Evolutionary conservation across 2,329 filamentous ascomycete species (phyloP).

Genomic region (Passalora sequoiae): DNA sequence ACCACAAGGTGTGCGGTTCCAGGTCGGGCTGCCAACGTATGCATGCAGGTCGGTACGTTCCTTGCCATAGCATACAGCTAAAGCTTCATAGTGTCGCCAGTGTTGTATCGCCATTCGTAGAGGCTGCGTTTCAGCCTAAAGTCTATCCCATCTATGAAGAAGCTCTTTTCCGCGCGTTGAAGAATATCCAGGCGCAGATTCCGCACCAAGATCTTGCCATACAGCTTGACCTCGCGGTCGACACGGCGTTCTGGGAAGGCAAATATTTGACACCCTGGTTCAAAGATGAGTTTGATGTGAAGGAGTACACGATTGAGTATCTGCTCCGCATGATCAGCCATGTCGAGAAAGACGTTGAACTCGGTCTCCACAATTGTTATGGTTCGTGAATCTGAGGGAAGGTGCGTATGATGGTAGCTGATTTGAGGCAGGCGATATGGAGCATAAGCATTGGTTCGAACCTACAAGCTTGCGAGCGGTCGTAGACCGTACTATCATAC

Average conservation of each 20-base stretch:
- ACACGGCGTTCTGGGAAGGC: constrained; percentile 30
- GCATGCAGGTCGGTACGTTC: neutral
- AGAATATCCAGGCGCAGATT: constrained; percentile 30
- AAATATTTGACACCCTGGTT: constrained; percentile 12
- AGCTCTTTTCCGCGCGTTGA: constrained; percentile 28
- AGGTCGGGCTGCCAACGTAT: constrained; percentile 32
- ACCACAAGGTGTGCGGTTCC: constrained; percentile 26
- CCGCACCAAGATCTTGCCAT: constrained; percentile 33
- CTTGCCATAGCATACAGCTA: neutral
- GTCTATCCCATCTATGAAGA: constrained; percentile 33
- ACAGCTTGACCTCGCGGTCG: constrained; percentile 32
- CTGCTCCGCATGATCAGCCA: constrained; percentile 29
- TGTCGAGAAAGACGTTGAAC: constrained; percentile 35
- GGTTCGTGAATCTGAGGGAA: constrained; percentile 28
- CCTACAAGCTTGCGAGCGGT: constrained; percentile 33
- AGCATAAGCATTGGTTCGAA: constrained; percentile 42
- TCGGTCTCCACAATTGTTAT: constrained; percentile 48
- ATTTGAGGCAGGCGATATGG: constrained; percentile 31
- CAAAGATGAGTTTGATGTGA: constrained; percentile 25
- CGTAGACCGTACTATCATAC: constrained; percentile 35
- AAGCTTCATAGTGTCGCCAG: constrained; percentile 15
- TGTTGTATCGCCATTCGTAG: constrained; percentile 22
- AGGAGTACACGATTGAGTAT: constrained; percentile 33
- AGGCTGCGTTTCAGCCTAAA: constrained; percentile 24
- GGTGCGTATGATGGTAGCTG: neutral